A percentile compares a stretch with the other conserved stretches of the same genome.
phyloP scores from a whole-genome alignment of 805 yeast species.

The Pichia nanzhaoensis region DNA sequence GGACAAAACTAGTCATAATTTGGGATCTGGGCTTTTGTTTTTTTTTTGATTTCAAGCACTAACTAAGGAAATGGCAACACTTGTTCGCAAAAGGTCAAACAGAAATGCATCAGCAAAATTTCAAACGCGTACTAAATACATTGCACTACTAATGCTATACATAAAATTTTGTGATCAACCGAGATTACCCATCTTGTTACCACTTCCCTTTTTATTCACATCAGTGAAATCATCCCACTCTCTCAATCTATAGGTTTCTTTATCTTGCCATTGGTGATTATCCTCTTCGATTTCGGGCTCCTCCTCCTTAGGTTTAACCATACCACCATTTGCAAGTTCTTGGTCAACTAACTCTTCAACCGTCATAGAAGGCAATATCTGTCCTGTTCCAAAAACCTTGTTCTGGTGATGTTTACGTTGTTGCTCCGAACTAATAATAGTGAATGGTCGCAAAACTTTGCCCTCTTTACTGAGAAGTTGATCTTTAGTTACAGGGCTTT shows the following conservation, averaged over 20 bases:
- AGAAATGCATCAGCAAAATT: no score
- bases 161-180: slow-evolving; percentile 43
- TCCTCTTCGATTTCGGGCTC: slow-evolving; percentile 40
- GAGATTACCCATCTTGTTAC: slow-evolving; percentile 65
- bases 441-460: slow-evolving; percentile 77
- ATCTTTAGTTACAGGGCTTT: slow-evolving; percentile 39
- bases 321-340: slow-evolving; percentile 80
- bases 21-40: no score
- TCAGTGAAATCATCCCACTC: slow-evolving; percentile 95
- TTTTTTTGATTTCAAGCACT: no score
- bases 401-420: slow-evolving; percentile 47
- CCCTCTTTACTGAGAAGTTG: slow-evolving; percentile 61
- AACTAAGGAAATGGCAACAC: no score
- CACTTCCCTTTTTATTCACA: slow-evolving; percentile 78
- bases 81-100: no score
- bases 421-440: slow-evolving; percentile 44
- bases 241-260: slow-evolving; percentile 67
- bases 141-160: no score
- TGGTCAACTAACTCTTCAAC: slow-evolving; percentile 87
- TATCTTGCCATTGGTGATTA: slow-evolving; percentile 59
- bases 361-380: slow-evolving; percentile 86
- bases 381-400: slow-evolving; percentile 87
- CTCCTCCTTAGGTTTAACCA: slow-evolving; percentile 43
- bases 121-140: no score
- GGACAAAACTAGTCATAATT: slow-evolving; percentile 11